Evolutionary conservation across 345 rosid genomes (phyloP), one percentile per base, ranked within the genome.

Genomic region (Citrus mangshanensis): DNA sequence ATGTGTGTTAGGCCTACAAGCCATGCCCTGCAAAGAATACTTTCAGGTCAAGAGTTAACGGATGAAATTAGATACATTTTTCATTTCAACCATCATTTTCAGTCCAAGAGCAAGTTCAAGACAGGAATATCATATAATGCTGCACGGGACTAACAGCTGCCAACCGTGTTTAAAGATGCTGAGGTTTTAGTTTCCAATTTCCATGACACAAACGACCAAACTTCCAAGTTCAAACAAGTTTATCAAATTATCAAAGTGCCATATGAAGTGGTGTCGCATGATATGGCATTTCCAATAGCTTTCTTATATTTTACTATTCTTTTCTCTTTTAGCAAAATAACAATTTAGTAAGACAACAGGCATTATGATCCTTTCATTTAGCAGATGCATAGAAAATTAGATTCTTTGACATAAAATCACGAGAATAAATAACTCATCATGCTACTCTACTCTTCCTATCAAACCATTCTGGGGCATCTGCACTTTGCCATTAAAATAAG

Each of bases 1-100:
- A 82, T 94, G 99, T 35, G 98, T 94, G 86, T 96, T 93, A n/a
- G 98, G 98, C 86, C 97, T 85, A 81, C 98, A 94, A 3, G 91
- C 95, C 98, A 96, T 91, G 78, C 98, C 97, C 98, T 95, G 88
- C 82, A 87, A 72, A 6, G 3, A 74, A 42, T 67, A 28, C 37
- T 70, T 54, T 73, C 42, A 65, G 71, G 54, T 40, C 66, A 54
- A 35, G 58, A 56, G 58, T 54, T 54, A 2, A 35, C 9, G 10
- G 21, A 35, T 64, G 49, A 54, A 37, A 51, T 35, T 51, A 27
- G 9, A 51, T 56, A 62, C 24, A 7, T 35, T 59, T 59, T 59
- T 8, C 27, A 21, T 66, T 35, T 21, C 58, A 35, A 66, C 2
- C 8, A 66, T 35, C 54, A 34, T 59, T n/a, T 70, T 49, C 72